Percentiles rank a stretch among this genome's conserved stretches.
These are phyloP conservation scores for Raphanus raphanistrum DNA, from an alignment of 345 rosid species.

Conservation along the genomic window DNA sequence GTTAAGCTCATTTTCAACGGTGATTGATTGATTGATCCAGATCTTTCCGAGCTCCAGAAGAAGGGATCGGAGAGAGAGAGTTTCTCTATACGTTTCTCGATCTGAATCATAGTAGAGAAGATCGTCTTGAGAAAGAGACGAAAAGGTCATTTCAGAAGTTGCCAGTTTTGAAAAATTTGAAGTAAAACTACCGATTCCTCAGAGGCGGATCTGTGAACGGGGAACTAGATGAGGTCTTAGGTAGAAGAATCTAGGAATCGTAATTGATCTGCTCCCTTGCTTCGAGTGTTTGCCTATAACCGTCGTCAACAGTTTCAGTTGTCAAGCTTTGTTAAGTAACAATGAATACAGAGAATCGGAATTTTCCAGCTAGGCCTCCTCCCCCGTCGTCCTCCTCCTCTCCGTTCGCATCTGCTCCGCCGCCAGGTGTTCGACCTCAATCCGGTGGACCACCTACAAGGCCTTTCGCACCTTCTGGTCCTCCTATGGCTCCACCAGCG, in stretches of 20 bases:
- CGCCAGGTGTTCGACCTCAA: constrained; percentile 53
- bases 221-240: constrained; percentile 2
- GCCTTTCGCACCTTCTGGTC: constrained; percentile 51
- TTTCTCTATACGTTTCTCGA: not conserved
- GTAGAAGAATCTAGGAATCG: constrained; percentile 26
- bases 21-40: constrained; percentile 24
- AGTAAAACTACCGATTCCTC: not conserved
- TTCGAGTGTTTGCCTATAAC: constrained; percentile 2
- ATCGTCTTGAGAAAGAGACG: not conserved
- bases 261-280: constrained; percentile 16
- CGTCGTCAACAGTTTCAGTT: constrained; percentile 34
- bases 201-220: constrained; percentile 16
- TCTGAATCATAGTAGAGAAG: constrained; percentile 3
- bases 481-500: constrained; percentile 41
- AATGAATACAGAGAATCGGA: constrained; percentile 73
- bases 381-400: constrained; percentile 38
- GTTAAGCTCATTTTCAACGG: constrained; percentile 8
- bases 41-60: constrained; percentile 24
- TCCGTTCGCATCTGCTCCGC: constrained; percentile 69
- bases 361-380: constrained; percentile 52
- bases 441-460: constrained; percentile 51
- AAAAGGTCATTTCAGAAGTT: constrained; percentile 3
- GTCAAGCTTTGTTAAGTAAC: constrained; percentile 22
- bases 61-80: not conserved
- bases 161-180: constrained; percentile 2